Base-by-base conservation (phyloP, 495 filamentous ascomycete genomes). In the Monascus purpureus region DNA sequence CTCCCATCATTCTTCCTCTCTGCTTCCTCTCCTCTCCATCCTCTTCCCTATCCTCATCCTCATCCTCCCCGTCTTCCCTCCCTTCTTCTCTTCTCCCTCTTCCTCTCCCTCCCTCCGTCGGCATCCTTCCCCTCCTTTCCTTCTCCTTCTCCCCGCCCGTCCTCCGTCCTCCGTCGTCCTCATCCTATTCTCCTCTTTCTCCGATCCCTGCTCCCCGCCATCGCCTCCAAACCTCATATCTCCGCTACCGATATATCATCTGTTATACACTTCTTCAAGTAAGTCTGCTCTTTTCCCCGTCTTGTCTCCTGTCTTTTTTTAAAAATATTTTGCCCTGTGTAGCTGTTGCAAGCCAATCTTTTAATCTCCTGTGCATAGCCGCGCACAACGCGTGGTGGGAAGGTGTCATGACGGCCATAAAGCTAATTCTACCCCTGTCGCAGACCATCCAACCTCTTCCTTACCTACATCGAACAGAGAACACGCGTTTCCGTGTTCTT, bases 211-310 rank as follows among this genome's bases (percentile, higher is more conserved):
- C 8, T n/a, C 20, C 30, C 36, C 28, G 32, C 37, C 25, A 42
- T 26, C 36, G 8, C 24, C 26, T 32, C 31, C 26, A 35, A 26
- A 36, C 40, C 33, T 34, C 36, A 34, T 32, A 37, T 29, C 36
- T 33, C 36, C 42, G 28, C 43, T 45, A 41, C 26, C 42, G 25
- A 29, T 29, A 37, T 27, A 24, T 36, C 28, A 20, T 36, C 33
- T 36, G 30, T 35, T 37, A 30, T 36, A 32, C 34, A 35, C 38
- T 32, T 41, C 41, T 47, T 41, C 36, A 35, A 42, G 40, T 46
- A 39, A 35, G 31, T 41, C 37, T 23, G 30, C 27, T 45, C 48
- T 44, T 47, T 50, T 49, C 51, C 45, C 18, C 11, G 22, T 24
- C 6, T 24, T 11, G 22, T 11, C 6, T 35, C 42, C 13, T 14